A percentile compares a stretch with the other conserved stretches of the same genome.
phyloP scores from a whole-genome alignment of 2,329 filamentous ascomycete species.

The Beauveria varroae region DNA sequence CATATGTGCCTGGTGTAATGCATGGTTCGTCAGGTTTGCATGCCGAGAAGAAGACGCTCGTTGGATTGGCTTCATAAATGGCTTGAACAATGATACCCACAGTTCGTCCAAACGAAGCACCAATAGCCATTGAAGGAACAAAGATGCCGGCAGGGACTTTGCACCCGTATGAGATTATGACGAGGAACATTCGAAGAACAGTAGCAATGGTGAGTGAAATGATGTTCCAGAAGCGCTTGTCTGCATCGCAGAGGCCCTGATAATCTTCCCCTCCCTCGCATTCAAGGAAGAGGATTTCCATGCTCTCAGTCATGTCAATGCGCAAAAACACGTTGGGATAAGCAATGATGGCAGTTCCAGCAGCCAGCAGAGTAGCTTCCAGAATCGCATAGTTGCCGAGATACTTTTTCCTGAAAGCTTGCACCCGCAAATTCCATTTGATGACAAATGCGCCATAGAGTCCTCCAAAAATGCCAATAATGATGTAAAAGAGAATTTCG shows the following conservation, averaged over 20 bases:
- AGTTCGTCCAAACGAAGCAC: conserved; percentile 86
- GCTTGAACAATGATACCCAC: conserved; percentile 93
- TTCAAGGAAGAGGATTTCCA: conserved; percentile 95
- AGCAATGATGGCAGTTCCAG: conserved; percentile 81
- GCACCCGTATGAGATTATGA: conserved; percentile 94
- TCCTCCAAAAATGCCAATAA: conserved; percentile 88
- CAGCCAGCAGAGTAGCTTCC: conserved; percentile 78
- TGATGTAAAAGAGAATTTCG: conserved; percentile 83
- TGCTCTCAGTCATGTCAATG: conserved; percentile 99
- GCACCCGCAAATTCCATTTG: conserved; percentile 89
- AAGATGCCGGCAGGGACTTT: conserved; percentile 98
- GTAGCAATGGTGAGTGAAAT: conserved; percentile 73
- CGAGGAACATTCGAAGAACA: conserved; percentile 69
- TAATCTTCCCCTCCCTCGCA: conserved; percentile 87
- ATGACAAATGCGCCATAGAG: conserved; percentile 95
- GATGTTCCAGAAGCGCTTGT: conserved; percentile 72
- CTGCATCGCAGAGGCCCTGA: conserved; percentile 74
- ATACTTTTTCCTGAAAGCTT: conserved; percentile 92
- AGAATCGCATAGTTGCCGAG: conserved; percentile 75
- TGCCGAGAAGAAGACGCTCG: conserved; percentile 76
- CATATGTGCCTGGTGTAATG: conserved; percentile 95
- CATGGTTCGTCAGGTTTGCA: conserved; percentile 90
- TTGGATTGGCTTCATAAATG: conserved; percentile 75
- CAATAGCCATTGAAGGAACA: conserved; percentile 95
- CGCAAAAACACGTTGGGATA: conserved; percentile 92